Base-by-base conservation (phyloP, 2,329 filamentous ascomycete species). In the Neopestalotiopsis clavispora region DNA sequence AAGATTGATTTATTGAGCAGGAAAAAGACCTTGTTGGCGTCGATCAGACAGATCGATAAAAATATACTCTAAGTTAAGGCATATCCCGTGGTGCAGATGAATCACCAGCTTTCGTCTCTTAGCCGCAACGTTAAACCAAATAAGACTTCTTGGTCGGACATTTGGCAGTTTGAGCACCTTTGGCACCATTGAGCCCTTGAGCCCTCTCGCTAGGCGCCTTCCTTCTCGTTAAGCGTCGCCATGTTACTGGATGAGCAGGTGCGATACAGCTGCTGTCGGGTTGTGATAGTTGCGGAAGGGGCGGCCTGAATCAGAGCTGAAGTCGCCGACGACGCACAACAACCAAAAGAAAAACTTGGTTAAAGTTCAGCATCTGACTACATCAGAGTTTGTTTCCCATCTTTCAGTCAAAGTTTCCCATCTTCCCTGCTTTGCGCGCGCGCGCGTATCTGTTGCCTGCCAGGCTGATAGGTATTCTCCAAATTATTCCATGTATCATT, bases 281-380 rank as follows among this genome's bases (percentile, higher is more conserved):
- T 28, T 28, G 23, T 52, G 45, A 52, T 9, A 17, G 45, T n/a
- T 28, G 23, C 45, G 45, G 45, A 52, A 52, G 45, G 45, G 17
- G 45, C 45, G 45, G 45, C 5, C 45, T 52, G 45, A 20, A 17
- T 3, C 45, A 52, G 45, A 52, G 45, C 45, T 52, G 45, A 52
- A 17, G 42, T 45, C 10, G 12, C 23, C 23, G 23, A 28, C 23
- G 23, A 28, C 23, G 23, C 23, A 28, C 23, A 28, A 28, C 23
- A 23, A 13, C 28, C 23, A 32, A 30, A 23, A 6, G 30, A 34
- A 17, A 62, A 34, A 38, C 6, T 38, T 38, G 34, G 34, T 34
- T 62, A 62, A 62, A 62, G 59, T 62, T 62, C 32, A 20, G 30
- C 59, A 62, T 62, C 59, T 62, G 59, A 62, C 59, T 38, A 10